phyloP scores from a whole-genome alignment of 2,329 filamentous ascomycete species.

The Eurotiales sp. region DNA sequence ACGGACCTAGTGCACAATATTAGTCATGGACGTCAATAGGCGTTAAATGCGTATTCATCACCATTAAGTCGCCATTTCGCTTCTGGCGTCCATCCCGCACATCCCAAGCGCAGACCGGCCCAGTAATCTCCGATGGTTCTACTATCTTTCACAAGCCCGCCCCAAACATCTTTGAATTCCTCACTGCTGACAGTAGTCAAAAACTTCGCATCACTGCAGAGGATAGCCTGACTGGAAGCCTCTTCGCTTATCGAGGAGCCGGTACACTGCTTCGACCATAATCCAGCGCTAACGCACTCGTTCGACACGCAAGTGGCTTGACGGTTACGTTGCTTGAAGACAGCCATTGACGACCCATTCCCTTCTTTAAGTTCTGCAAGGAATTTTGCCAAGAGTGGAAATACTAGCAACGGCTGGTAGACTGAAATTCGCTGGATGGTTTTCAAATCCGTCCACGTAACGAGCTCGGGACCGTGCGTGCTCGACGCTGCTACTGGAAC shows the following conservation, averaged over 20 bases:
- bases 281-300: slow-evolving; percentile 27
- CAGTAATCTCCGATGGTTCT: slow-evolving; percentile 33
- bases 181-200: slow-evolving; percentile 19
- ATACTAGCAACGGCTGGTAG: slow-evolving; percentile 30
- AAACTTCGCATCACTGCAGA: slow-evolving; percentile 29
- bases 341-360: slow-evolving; percentile 26
- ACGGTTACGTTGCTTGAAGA: slow-evolving; percentile 27
- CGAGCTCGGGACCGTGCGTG: slow-evolving; percentile 30
- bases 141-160: slow-evolving; percentile 23
- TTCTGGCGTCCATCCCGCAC: slow-evolving; percentile 34
- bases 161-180: slow-evolving; percentile 24
- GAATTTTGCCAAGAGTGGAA: slow-evolving; percentile 25
- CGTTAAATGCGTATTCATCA: slow-evolving; percentile 14
- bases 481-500: slow-evolving; percentile 28
- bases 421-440: slow-evolving; percentile 26
- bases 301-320: slow-evolving; percentile 24
- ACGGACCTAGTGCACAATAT: slow-evolving; percentile 18
- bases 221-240: slow-evolving; percentile 28
- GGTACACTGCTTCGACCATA: slow-evolving; percentile 29
- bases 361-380: slow-evolving; percentile 24
- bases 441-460: slow-evolving; percentile 35
- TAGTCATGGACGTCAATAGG: no score
- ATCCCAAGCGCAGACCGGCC: slow-evolving; percentile 34
- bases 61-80: slow-evolving; percentile 35
- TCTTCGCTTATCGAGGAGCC: slow-evolving; percentile 23